Conservation (phyloP, 129 eudicot genomes). For the Ambrosia trifida region DNA sequence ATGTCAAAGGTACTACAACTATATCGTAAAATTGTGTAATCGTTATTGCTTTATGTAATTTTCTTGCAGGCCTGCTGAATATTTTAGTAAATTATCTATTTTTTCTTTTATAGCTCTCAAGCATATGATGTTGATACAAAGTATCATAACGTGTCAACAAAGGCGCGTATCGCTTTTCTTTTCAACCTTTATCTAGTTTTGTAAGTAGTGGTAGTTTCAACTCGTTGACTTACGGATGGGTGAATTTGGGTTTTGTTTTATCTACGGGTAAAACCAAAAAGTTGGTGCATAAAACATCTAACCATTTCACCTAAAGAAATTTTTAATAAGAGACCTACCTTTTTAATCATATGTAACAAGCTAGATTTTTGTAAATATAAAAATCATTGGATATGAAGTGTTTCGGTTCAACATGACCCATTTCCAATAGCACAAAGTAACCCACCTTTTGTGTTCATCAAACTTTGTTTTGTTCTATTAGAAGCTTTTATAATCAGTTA, state of each 20-base stretch:
- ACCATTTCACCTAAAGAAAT: not conserved
- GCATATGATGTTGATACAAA: conserved; percentile 83
- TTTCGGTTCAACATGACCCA: not conserved
- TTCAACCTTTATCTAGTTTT: not conserved
- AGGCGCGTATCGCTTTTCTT: conserved; percentile 49
- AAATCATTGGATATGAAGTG: not conserved
- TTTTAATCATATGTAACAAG: not conserved
- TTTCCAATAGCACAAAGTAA: not conserved
- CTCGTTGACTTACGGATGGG: not conserved
- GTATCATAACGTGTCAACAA: conserved; percentile 67
- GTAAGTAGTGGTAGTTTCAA: not conserved
- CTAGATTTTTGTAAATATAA: not conserved
- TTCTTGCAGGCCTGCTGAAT: not conserved
- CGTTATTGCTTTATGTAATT: not conserved
- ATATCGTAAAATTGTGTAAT: not conserved
- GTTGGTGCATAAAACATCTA: not conserved
- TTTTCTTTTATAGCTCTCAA: conserved; percentile 55
- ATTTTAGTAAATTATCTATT: conserved; percentile 11
- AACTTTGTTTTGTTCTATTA: too few species aligned
- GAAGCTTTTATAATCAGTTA: too few species aligned
- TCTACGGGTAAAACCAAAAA: not conserved
- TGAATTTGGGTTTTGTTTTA: not conserved
- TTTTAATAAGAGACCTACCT: not conserved
- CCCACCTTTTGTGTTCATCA: not conserved
- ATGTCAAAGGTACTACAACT: conserved; percentile 65